Evolutionary conservation across 768 basidiomycete genomes (phyloP), one percentile per base, ranked within the genome.

Genomic region (Lepiota brunneoincarnata): DNA sequence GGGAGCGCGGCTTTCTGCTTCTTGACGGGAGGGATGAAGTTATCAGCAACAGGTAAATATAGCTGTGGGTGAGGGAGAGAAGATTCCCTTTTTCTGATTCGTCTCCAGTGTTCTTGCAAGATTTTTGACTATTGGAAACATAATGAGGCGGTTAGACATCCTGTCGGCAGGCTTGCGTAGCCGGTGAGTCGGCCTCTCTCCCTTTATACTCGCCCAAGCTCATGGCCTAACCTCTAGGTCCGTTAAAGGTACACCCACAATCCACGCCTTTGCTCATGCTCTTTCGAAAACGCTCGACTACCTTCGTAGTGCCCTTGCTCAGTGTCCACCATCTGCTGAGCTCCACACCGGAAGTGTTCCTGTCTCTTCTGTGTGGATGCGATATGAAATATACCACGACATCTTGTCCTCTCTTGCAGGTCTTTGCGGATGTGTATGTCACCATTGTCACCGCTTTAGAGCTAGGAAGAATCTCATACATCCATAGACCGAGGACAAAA

Each of bases 111-210:
- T 87, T 5, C 66, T 83, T 20, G 67, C 72, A 35, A 77, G 85
- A 5, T 92, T 92, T 66, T 56, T 89, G 26, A 76, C 72, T 6
- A 83, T 93, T 44, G 91, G 91, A 6, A 82, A 82, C 0, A 65
- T 84, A 2, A 63, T 88, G 36, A 81, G 89, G 41, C 79, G 91
- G 18, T 62, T 92, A 6, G 89, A 93, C 48, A 67, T 69, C 2
- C 63, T 89, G 3, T 58, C 84, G 3, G 65, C 67, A 14, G 58
- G 60, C 6, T 63, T 87, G n/a, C 76, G 81, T 42, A 56, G 60
- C 35, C 80, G 76, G 89, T 89, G 52, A 46, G 67, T 54, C 34
- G 15, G 17, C 34, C 37, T 44, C 23, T 24, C 42, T 18, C 9
- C 18, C 49, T n/a, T 12, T 12, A 24, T 41, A 24, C 41, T 48